Base-by-base conservation (phyloP, 2,329 filamentous ascomycete species). In the Shiraia sp. region DNA sequence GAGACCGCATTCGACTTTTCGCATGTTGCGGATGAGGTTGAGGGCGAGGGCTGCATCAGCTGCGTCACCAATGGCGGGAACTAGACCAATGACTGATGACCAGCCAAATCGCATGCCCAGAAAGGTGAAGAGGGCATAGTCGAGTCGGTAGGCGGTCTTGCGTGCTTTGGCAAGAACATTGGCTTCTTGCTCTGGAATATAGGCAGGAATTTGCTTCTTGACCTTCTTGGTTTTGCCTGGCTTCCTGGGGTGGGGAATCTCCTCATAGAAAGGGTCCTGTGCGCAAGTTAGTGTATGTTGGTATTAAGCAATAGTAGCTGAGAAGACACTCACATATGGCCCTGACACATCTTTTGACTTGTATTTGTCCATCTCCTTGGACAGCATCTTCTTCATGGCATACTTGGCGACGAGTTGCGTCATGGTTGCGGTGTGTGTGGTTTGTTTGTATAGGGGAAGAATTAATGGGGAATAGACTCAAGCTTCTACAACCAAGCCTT, bases 241-340 rank as follows among this genome's bases (percentile, higher is more conserved):
- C 39, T 76, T 81, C 49, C 83, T 80, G 7, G 87, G 88, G 29
- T 91, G 85, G 15, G 85, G 83, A 25, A 96, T 83, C 55, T 83
- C 78, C 68, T 95, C 89, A 60, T 91, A 95, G 73, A 90, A 96
- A 5, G 91, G 90, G 65, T 97, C 91, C 88, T 96, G 59, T 32
- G 22, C 16, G 39, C 26, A 25, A 33, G 42, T 51, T 25, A 49
- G 38, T 34, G 19, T 8, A 22, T 22, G 19, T 17, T 19, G 41
- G 32, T 24, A 40, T 3, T 13, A 10, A 25, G 31, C 3, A 15
- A 33, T 15, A 32, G 26, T 10, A 30, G 32, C 14, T 30, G 15
- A 24, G 14, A 19, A 25, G 10, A 23, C 7, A 59, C 72, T 60
- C 59, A 76, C 75, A 42, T 75, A 68, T 49, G 61, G 53, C 1